These are phyloP conservation scores for Cytospora paraplurivora DNA, from an alignment of 2,329 filamentous ascomycete species.

Conservation along the genomic window DNA sequence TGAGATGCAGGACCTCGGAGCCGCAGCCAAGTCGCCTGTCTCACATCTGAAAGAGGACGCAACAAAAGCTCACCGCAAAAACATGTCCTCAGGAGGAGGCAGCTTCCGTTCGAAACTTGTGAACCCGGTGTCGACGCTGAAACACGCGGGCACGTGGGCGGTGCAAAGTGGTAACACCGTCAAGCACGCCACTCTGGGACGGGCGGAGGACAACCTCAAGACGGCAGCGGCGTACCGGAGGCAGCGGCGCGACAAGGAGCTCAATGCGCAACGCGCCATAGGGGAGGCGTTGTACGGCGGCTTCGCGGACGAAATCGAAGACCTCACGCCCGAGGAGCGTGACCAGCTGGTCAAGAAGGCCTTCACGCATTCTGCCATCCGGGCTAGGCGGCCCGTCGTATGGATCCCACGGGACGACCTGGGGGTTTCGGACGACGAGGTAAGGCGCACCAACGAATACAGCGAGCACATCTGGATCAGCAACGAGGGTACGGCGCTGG, in stretches of 20 bases:
- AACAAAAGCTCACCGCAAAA: slow-evolving; percentile 24
- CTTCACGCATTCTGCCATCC: slow-evolving; percentile 86
- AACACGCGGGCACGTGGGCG: slow-evolving; percentile 52
- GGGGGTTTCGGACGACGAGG: slow-evolving; percentile 89
- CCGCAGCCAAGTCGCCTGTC: background rate
- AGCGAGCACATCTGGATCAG: slow-evolving; percentile 88
- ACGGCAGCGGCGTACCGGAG: slow-evolving; percentile 52
- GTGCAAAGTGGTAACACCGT: slow-evolving; percentile 52
- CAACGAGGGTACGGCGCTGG: slow-evolving; percentile 86
- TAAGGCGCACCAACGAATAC: slow-evolving; percentile 73
- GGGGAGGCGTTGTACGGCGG: slow-evolving; percentile 83
- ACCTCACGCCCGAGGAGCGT: slow-evolving; percentile 85
- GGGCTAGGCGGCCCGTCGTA: slow-evolving; percentile 81
- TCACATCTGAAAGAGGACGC: background rate
- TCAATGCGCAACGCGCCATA: slow-evolving; percentile 73
- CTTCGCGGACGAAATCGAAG: slow-evolving; percentile 90
- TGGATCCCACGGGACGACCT: slow-evolving; percentile 94
- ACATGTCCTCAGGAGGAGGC: slow-evolving; percentile 22
- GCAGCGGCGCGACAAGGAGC: slow-evolving; percentile 57
- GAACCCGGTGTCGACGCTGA: slow-evolving; percentile 38
- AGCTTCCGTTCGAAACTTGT: slow-evolving; percentile 23
- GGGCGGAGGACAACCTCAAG: slow-evolving; percentile 43
- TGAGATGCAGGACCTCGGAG: slow-evolving; percentile 40
- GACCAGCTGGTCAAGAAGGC: slow-evolving; percentile 83
- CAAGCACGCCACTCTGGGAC: slow-evolving; percentile 48